phyloP scores from a whole-genome alignment of 192 early-diverging fungal genomes.

The Coemansia sp. region DNA sequence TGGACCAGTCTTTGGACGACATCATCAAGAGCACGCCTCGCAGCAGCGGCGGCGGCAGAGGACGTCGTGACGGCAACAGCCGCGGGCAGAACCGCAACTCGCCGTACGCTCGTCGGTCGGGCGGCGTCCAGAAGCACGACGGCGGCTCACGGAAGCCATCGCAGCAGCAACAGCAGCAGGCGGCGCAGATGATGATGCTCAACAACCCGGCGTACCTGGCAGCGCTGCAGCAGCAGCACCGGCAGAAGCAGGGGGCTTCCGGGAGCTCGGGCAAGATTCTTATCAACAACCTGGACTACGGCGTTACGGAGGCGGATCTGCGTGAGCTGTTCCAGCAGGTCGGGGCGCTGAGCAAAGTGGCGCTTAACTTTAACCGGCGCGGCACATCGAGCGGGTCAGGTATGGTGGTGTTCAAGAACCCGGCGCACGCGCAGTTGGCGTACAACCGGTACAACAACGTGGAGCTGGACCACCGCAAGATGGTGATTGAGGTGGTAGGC shows the following conservation, averaged over 20 bases:
- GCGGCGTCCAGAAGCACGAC: constrained; percentile 39
- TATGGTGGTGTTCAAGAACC: constrained; percentile 43
- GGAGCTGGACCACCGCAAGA: constrained; percentile 41
- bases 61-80: constrained; percentile 18
- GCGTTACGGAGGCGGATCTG: constrained; percentile 42
- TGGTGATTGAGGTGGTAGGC: constrained; percentile 34
- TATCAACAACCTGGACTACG: constrained; percentile 51
- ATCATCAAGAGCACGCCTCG: constrained; percentile 45
- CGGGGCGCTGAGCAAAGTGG: constrained; percentile 25
- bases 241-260: constrained; percentile 18
- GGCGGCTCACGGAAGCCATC: neutral
- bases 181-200: constrained; percentile 40
- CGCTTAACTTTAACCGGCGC: constrained; percentile 36
- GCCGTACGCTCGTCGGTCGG: constrained; percentile 43
- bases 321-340: constrained; percentile 45
- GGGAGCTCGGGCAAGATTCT: constrained; percentile 31
- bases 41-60: constrained; percentile 4
- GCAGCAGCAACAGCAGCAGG: constrained; percentile 23
- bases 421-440: constrained; percentile 27
- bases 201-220: constrained; percentile 39
- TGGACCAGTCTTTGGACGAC: constrained; percentile 54
- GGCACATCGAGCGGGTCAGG: constrained; percentile 48
- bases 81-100: constrained; percentile 40
- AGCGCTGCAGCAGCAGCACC: constrained; percentile 22
- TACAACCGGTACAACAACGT: constrained; percentile 45